Percentiles rank a stretch among this genome's conserved stretches.
Conservation (phyloP, 345 rosid genomes). For the Boechera retrofracta region DNA sequence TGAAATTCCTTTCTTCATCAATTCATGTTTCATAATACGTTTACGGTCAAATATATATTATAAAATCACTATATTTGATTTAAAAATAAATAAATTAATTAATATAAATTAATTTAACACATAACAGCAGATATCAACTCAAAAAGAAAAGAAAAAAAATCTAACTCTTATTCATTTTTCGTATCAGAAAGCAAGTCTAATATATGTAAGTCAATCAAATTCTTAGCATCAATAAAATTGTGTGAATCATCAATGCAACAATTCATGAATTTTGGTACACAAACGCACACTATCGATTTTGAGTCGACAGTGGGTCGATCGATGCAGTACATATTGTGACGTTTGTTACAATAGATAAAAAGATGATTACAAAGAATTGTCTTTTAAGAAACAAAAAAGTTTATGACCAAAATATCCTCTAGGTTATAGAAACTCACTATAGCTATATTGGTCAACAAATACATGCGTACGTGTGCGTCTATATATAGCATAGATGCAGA, state of each 20-base stretch:
- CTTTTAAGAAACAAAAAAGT: background rate
- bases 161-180: background rate
- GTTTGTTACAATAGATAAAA: background rate
- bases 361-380: constrained; percentile 9
- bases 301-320: background rate
- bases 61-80: background rate
- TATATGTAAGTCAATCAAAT: background rate
- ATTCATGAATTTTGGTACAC: background rate
- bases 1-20: background rate
- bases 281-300: background rate
- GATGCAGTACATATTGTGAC: background rate
- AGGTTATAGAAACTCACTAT: background rate
- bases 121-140: background rate
- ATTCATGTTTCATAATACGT: background rate
- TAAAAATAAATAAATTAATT: background rate
- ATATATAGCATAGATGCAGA: constrained; percentile 32
- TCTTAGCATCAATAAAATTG: background rate
- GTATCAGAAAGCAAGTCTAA: background rate
- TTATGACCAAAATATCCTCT: constrained; percentile 13
- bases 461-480: constrained; percentile 42
- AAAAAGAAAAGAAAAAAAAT: background rate
- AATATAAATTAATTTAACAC: background rate
- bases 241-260: background rate
- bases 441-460: constrained; percentile 37
- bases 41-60: background rate